Conservation (phyloP, 2,329 filamentous ascomycete species). For the Plectosphaerella plurivora region DNA sequence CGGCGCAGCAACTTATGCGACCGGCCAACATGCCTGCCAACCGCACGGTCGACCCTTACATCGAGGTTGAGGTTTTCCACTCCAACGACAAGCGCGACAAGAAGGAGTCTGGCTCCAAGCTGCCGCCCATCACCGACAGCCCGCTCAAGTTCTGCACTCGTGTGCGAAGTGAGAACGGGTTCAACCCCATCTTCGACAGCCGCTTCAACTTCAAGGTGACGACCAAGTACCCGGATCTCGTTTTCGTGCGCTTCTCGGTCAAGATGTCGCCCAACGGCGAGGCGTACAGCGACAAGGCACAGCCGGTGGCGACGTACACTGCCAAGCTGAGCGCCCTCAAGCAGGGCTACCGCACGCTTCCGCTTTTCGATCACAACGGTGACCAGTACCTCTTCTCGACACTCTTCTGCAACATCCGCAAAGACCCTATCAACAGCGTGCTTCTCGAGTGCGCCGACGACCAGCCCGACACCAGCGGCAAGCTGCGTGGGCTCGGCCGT, state of each 20-base stretch:
- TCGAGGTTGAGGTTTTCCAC: slow-evolving; percentile 92
- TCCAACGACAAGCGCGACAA: slow-evolving; percentile 92
- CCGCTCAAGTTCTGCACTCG: slow-evolving; percentile 76
- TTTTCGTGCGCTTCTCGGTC: slow-evolving; percentile 91
- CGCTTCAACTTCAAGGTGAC: slow-evolving; percentile 76
- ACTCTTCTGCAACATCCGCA: slow-evolving; percentile 83
- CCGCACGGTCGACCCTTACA: slow-evolving; percentile 80
- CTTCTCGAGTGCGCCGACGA: slow-evolving; percentile 44
- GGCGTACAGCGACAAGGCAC: slow-evolving; percentile 57
- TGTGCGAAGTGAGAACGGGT: slow-evolving; percentile 83
- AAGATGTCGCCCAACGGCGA: slow-evolving; percentile 79
- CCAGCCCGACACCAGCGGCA: slow-evolving; percentile 30
- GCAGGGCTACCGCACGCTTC: slow-evolving; percentile 88
- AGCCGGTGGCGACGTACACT: slow-evolving; percentile 82
- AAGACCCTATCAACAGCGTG: slow-evolving; percentile 51
- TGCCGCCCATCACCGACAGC: slow-evolving; percentile 39
- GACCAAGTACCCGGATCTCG: slow-evolving; percentile 89
- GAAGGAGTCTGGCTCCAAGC: slow-evolving; percentile 63
- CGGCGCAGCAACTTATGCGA: slow-evolving; percentile 89
- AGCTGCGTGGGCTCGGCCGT: slow-evolving; percentile 51
- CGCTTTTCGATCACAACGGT: slow-evolving; percentile 80
- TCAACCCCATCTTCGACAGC: slow-evolving; percentile 84
- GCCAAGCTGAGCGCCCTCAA: slow-evolving; percentile 87
- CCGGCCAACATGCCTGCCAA: slow-evolving; percentile 68
- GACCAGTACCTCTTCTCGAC: slow-evolving; percentile 95